Percentiles rank a stretch among this genome's conserved stretches.
These are phyloP conservation scores for Gossypium stocksii DNA, from an alignment of 345 rosid genomes.

Conservation along the genomic window DNA sequence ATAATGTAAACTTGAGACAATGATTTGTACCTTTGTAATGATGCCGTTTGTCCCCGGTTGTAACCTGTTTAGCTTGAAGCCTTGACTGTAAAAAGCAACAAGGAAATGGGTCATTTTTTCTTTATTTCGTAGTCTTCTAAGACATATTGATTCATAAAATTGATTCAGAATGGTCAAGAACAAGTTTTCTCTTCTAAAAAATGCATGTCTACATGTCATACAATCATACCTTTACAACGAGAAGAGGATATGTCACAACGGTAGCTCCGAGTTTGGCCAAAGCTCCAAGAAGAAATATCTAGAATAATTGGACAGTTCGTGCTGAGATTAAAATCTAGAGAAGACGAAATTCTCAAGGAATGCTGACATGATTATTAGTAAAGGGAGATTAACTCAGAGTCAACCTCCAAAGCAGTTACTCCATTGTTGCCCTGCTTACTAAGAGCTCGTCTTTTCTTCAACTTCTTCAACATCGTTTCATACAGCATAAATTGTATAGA, in stretches of 20 bases:
- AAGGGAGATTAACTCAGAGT: constrained; percentile 18
- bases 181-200: constrained; percentile 1
- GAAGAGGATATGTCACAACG: constrained; percentile 85
- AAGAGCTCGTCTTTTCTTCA: constrained; percentile 55
- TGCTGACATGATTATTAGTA: not conserved
- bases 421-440: constrained; percentile 44
- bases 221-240: constrained; percentile 79
- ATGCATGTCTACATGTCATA: constrained; percentile 14
- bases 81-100: constrained; percentile 48
- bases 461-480: constrained; percentile 83
- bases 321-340: constrained; percentile 9
- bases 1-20: no score
- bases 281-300: constrained; percentile 95
- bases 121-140: no score
- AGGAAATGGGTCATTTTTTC: not conserved
- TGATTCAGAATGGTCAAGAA: not conserved
- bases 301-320: constrained; percentile 20
- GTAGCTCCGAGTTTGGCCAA: constrained; percentile 98
- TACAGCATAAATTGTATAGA: constrained; percentile 96
- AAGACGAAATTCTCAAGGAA: not conserved
- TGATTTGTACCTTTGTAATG: no score
- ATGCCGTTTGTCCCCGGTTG: constrained; percentile 43
- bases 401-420: constrained; percentile 80
- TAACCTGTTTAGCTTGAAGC: constrained; percentile 87
- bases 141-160: no score